These are phyloP conservation scores for Yarrowia alimentaria DNA, from an alignment of 805 yeast species.

Conservation along the genomic window DNA sequence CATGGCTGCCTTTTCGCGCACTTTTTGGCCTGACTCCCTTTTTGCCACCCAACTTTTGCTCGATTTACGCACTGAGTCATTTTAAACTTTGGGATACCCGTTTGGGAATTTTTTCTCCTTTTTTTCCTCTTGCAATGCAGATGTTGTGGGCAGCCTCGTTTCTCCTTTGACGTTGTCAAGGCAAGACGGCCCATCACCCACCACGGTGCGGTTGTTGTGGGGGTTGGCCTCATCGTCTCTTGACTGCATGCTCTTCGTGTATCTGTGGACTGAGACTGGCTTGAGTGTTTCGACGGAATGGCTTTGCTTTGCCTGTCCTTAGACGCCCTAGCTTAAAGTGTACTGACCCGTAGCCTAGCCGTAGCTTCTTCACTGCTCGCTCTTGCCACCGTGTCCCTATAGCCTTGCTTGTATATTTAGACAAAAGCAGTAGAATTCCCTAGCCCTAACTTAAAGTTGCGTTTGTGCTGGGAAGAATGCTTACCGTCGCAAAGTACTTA, in stretches of 20 bases:
- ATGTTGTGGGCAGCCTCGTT: constrained; percentile 17
- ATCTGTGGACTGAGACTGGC: too few relatives aligned
- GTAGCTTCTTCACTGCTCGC: constrained; percentile 17
- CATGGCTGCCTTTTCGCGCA: constrained; percentile 9
- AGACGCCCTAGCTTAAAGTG: neutral
- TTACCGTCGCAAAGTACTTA: constrained; percentile 27
- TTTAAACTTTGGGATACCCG: constrained; percentile 15
- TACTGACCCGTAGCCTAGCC: constrained; percentile 8
- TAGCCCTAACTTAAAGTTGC: constrained; percentile 22
- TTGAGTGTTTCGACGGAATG: too few relatives aligned
- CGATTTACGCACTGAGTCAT: constrained; percentile 12
- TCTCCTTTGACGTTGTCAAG: too few relatives aligned
- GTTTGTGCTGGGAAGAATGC: constrained; percentile 28
- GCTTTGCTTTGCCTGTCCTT: too few relatives aligned
- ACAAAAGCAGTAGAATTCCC: constrained; percentile 19
- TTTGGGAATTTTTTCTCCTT: constrained; percentile 17
- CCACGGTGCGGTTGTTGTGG: too few relatives aligned
- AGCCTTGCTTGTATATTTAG: constrained; percentile 24
- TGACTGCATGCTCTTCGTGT: too few relatives aligned
- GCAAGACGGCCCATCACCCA: too few relatives aligned
- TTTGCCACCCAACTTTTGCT: constrained; percentile 17
- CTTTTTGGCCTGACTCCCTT: too few relatives aligned
- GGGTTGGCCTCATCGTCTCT: too few relatives aligned
- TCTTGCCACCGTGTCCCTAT: constrained; percentile 26
- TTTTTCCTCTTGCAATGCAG: constrained; percentile 11